Base-by-base conservation (phyloP, 148 eudicot species). In the Beta vulgaris region DNA sequence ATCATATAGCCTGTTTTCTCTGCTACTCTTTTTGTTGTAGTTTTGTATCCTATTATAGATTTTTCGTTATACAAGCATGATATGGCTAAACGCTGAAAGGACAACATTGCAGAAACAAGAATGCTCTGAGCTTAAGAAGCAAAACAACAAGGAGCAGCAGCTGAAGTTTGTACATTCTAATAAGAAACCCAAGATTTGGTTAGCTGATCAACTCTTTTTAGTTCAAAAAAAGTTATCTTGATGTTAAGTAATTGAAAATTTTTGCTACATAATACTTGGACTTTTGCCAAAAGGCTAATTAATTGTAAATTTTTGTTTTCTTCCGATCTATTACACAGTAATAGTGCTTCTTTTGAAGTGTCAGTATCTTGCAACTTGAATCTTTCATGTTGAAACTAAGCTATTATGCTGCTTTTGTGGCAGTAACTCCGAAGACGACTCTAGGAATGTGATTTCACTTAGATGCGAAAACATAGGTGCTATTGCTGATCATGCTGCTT, bases 31-130 rank as follows among this genome's bases (percentile, higher is more conserved):
- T n/a, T 36, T 71, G 48, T 55, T 34, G 13, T 34, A 60, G 35
- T 18, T 35, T 11, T 15, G 29, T 40, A 1, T 62, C 44, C 19
- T 72, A 14, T 39, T 25, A 4, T 46, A 7, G 19, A 35, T 36
- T 37, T n/a, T n/a, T n/a, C n/a, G n/a, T n/a, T n/a, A n/a, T n/a
- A n/a, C n/a, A n/a, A n/a, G n/a, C n/a, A n/a, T n/a, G n/a, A n/a
- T n/a, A n/a, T 32, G 32, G 14, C 16, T 63, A 16, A 71, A 44
- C 31, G 21, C 69, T 35, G 37, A 43, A 16, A 15, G 71, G 69
- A 21, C 64, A 57, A 77, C 59, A 37, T 36, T 80, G 78, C 86
- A 93, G 97, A 89, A 91, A 80, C 83, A 87, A 59, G 92, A 90
- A 72, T 86, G 93, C 65, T 79, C 71, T 26, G 84, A 80, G 74